Percentiles rank a stretch among this genome's conserved stretches.
These are phyloP conservation scores for Russula abietina DNA, from an alignment of 768 basidiomycete genomes.

Conservation along the genomic window DNA sequence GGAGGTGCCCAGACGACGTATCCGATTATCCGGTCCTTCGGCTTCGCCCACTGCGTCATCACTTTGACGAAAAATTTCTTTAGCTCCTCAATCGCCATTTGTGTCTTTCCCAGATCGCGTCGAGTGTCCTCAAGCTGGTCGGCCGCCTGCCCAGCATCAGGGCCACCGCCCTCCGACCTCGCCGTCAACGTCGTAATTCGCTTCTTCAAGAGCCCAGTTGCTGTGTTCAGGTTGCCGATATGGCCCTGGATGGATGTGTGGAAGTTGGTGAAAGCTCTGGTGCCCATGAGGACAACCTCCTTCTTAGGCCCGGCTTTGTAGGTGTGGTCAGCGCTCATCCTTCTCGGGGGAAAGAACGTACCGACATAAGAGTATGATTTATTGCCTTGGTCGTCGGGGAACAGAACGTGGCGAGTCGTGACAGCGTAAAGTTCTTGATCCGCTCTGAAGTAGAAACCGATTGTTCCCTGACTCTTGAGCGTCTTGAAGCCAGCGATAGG, in stretches of 20 bases:
- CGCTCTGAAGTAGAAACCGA: conserved; percentile 35
- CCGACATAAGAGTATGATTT: background rate
- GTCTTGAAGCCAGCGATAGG: too few relatives aligned
- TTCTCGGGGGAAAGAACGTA: background rate
- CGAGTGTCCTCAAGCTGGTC: too few relatives aligned
- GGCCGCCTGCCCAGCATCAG: too few relatives aligned
- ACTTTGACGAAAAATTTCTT: background rate
- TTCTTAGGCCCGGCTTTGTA: background rate
- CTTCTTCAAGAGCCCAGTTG: too few relatives aligned
- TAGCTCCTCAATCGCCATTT: background rate
- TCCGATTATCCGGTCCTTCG: background rate
- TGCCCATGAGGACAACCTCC: background rate
- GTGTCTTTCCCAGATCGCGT: too few relatives aligned
- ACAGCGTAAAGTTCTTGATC: conserved; percentile 33
- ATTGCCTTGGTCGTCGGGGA: background rate
- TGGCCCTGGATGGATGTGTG: background rate
- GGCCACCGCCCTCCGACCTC: too few relatives aligned
- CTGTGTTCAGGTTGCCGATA: background rate
- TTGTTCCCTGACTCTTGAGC: conserved; percentile 31
- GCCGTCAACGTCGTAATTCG: too few relatives aligned
- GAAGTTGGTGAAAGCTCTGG: background rate
- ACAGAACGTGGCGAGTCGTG: conserved; percentile 32
- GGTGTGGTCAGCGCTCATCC: background rate
- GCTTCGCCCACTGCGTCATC: background rate
- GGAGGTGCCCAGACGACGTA: conserved; percentile 9